Conservation (phyloP, 1,284 basidiomycete genomes). For the Malassezia japonica region DNA sequence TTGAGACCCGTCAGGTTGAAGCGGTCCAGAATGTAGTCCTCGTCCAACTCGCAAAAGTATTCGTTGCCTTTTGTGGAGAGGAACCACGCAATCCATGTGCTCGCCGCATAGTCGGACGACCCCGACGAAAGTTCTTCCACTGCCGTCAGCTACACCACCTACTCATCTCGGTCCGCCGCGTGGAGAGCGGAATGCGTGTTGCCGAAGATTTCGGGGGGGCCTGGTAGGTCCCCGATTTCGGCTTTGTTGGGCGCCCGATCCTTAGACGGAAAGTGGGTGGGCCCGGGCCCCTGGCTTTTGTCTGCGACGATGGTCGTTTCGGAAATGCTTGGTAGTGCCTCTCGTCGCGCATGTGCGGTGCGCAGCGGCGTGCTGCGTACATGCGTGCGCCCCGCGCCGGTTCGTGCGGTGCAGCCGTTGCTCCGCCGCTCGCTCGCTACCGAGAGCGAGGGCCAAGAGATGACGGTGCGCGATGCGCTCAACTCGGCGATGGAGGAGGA, state of each 20-base stretch:
- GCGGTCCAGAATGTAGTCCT: constrained; percentile 94
- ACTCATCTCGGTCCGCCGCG: neutral
- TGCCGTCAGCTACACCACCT: constrained; percentile 10
- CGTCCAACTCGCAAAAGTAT: constrained; percentile 98
- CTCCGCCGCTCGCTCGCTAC: neutral
- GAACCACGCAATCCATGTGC: constrained; percentile 89
- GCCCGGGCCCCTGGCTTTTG: no score
- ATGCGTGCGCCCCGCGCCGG: neutral
- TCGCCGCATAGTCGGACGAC: constrained; percentile 75
- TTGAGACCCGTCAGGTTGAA: constrained; percentile 97
- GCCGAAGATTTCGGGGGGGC: no score
- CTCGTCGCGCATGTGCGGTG: neutral
- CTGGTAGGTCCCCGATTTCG: no score
- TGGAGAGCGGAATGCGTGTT: no score
- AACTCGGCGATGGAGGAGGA: constrained; percentile 99
- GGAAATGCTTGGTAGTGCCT: no score
- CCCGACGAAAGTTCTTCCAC: constrained; percentile 79
- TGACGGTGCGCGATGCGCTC: constrained; percentile 96
- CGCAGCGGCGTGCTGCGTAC: neutral
- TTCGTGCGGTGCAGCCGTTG: neutral
- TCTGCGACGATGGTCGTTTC: no score
- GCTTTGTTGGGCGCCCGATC: neutral
- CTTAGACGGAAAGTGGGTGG: no score
- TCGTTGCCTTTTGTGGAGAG: constrained; percentile 76
- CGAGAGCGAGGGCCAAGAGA: constrained; percentile 53